Evolutionary conservation across 345 rosid genomes (phyloP).

Genomic region (Camelina sativa): DNA sequence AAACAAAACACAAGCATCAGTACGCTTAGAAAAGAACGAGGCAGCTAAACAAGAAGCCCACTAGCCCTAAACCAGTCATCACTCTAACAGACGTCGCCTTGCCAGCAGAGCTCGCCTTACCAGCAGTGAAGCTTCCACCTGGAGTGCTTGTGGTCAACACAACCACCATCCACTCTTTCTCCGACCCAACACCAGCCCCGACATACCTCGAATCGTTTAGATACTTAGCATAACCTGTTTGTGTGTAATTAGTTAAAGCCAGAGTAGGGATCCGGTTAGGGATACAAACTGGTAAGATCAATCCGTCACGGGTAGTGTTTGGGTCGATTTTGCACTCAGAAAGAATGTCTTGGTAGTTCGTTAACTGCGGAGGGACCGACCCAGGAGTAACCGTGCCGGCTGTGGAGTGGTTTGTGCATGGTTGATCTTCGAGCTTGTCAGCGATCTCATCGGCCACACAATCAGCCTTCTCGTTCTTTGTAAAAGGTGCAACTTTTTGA

Average conservation of each 20-base stretch:
- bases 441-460: slow-evolving; percentile 72
- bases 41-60: slow-evolving; percentile 33
- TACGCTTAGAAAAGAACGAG: slow-evolving; percentile 21
- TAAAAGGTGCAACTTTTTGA: slow-evolving; percentile 47
- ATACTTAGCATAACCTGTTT: slow-evolving; percentile 50
- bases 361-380: slow-evolving; percentile 44
- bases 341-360: slow-evolving; percentile 49
- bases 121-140: slow-evolving; percentile 54
- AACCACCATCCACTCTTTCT: slow-evolving; percentile 81
- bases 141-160: slow-evolving; percentile 55
- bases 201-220: slow-evolving; percentile 64
- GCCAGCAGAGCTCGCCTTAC: slow-evolving; percentile 41
- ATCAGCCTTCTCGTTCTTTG: slow-evolving; percentile 60
- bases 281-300: slow-evolving; percentile 70
- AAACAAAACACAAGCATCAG: slow-evolving; percentile 13
- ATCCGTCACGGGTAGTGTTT: slow-evolving; percentile 59
- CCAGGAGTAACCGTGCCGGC: slow-evolving; percentile 32
- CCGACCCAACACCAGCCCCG: slow-evolving; percentile 69
- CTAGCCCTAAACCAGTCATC: slow-evolving; percentile 12
- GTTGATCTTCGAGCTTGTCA: slow-evolving; percentile 53
- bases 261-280: slow-evolving; percentile 62
- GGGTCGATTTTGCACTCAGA: slow-evolving; percentile 62
- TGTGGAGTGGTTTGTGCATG: slow-evolving; percentile 49
- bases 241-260: slow-evolving; percentile 74
- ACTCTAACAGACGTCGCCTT: slow-evolving; percentile 12